phyloP scores from a whole-genome alignment of 768 basidiomycete genomes.

The Psilocybe cubensis region DNA sequence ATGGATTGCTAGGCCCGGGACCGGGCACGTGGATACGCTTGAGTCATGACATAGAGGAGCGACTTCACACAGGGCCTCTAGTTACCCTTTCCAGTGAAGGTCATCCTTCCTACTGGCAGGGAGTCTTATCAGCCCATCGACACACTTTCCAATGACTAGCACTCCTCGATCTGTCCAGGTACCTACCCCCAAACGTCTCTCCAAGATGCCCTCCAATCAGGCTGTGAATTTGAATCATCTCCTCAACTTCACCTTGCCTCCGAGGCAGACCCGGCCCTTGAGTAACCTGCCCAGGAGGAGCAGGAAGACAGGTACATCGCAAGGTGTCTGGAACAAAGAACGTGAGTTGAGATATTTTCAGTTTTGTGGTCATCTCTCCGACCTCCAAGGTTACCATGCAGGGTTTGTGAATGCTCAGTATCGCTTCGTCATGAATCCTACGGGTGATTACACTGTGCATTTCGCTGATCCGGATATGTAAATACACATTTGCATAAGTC shows the following conservation, averaged over 20 bases:
- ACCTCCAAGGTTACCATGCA: slow-evolving; percentile 28
- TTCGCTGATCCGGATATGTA: slow-evolving; percentile 98
- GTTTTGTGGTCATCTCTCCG: background rate
- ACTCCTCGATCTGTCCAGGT: slow-evolving; percentile 33
- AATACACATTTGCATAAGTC: slow-evolving; percentile 33
- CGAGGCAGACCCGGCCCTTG: slow-evolving; percentile 69
- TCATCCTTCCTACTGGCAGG: slow-evolving; percentile 51
- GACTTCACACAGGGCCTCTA: slow-evolving; percentile 13
- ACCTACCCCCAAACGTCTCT: slow-evolving; percentile 56
- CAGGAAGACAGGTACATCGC: slow-evolving; percentile 63
- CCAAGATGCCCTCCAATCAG: slow-evolving; percentile 73
- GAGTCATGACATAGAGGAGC: slow-evolving; percentile 39
- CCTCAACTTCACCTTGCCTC: slow-evolving; percentile 93
- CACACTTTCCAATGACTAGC: slow-evolving; percentile 38
- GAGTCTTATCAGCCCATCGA: slow-evolving; percentile 31
- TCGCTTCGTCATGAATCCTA: slow-evolving; percentile 93
- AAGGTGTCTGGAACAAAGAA: slow-evolving; percentile 88
- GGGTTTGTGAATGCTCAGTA: slow-evolving; percentile 97
- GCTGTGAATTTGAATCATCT: slow-evolving; percentile 75
- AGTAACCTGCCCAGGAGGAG: slow-evolving; percentile 73
- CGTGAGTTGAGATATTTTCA: slow-evolving; percentile 56
- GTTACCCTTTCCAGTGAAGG: slow-evolving; percentile 35
- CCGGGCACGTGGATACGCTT: slow-evolving; percentile 39
- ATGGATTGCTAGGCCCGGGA: slow-evolving; percentile 13
- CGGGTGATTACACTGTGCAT: slow-evolving; percentile 90